Conservation (phyloP, 768 basidiomycete species). For the Termitomyces sp. region DNA sequence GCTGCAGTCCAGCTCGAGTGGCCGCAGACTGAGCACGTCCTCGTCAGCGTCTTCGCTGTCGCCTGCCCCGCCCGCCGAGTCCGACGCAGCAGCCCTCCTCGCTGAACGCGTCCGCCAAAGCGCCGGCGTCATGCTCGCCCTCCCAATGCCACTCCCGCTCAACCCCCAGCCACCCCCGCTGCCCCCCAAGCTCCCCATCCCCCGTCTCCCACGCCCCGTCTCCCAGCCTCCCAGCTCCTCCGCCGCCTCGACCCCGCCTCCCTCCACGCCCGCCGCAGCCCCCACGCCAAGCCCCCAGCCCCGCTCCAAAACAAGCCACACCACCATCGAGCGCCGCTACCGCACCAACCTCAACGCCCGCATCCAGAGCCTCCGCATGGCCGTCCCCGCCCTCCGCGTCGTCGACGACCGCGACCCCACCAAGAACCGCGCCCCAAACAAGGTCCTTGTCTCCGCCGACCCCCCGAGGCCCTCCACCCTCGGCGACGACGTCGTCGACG, state of each 20-base stretch:
- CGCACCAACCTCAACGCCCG: constrained; percentile 87
- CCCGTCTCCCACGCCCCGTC: constrained; percentile 30
- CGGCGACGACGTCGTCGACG: constrained; percentile 62
- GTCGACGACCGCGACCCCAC: constrained; percentile 58
- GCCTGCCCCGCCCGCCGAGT: no score
- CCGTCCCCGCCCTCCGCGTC: constrained; percentile 81
- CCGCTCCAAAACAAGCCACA: constrained; percentile 80
- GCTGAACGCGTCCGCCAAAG: constrained; percentile 49
- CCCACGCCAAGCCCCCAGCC: constrained; percentile 16
- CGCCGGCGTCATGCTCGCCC: constrained; percentile 55
- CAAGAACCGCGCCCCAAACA: constrained; percentile 47
- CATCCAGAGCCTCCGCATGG: constrained; percentile 74
- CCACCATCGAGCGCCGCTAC: constrained; percentile 85
- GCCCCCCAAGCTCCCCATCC: constrained; percentile 34
- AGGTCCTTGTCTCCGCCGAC: constrained; percentile 29
- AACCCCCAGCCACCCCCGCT: constrained; percentile 16
- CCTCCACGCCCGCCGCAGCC: constrained; percentile 28
- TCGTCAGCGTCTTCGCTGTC: constrained; percentile 46
- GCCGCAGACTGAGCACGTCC: constrained; percentile 47
- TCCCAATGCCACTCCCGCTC: constrained; percentile 23
- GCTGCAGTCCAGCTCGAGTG: constrained; percentile 23
- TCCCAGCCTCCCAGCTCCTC: constrained; percentile 26
- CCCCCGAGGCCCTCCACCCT: constrained; percentile 27
- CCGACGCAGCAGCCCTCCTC: constrained; percentile 28
- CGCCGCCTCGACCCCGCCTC: constrained; percentile 40